These are phyloP conservation scores for Ceratocystis cubensis DNA, from an alignment of 2,329 filamentous ascomycete species.

Conservation along the genomic window DNA sequence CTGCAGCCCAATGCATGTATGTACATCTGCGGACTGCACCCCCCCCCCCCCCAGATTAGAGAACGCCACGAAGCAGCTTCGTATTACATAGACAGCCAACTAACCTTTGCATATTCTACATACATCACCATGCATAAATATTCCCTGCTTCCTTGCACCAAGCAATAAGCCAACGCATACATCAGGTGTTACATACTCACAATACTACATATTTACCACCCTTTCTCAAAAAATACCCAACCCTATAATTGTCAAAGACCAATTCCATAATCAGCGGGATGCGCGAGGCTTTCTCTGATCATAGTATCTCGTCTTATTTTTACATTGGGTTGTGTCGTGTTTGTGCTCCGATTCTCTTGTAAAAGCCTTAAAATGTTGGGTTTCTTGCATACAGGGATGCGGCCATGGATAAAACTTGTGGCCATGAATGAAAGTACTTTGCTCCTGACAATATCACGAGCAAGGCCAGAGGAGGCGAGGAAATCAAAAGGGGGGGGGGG, in stretches of 20 bases:
- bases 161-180: conserved; percentile 9
- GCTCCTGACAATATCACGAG: not conserved
- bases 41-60: not conserved
- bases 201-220: not conserved
- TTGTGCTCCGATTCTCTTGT: not conserved
- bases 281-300: no score
- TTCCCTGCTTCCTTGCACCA: conserved; percentile 4
- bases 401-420: not conserved
- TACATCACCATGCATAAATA: conserved; percentile 17
- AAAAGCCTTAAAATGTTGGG: not conserved
- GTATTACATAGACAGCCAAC: not conserved
- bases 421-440: not conserved
- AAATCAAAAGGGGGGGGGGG: not conserved
- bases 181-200: not conserved
- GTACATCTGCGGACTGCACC: not conserved
- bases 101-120: not conserved
- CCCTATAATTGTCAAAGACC: no score
- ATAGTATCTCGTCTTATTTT: not conserved
- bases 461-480: not conserved
- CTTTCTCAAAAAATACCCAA: no score
- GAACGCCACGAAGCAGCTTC: conserved; percentile 3
- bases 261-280: no score
- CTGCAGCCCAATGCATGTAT: not conserved
- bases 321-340: not conserved
- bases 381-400: not conserved